Conservation (phyloP, 2,329 filamentous ascomycete species). For the Fusarium brachygibbosum region DNA sequence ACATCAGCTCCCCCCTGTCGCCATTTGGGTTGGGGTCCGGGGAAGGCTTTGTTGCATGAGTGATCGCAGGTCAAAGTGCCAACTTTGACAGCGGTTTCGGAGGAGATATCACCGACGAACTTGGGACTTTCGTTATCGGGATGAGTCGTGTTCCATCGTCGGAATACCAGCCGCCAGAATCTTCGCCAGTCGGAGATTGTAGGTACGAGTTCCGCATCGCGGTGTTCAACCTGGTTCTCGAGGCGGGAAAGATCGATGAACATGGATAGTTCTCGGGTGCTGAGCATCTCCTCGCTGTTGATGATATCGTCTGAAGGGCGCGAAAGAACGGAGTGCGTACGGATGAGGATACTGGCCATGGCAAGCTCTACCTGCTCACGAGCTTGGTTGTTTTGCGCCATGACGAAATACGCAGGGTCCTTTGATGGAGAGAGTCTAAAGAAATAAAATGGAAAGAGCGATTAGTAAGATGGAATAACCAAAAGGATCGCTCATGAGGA, state of each 20-base stretch:
- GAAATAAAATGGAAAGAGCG: neutral
- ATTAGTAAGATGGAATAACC: neutral
- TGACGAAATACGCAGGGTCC: neutral
- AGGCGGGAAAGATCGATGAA: conserved; percentile 1
- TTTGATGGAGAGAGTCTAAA: neutral
- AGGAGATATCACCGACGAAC: neutral
- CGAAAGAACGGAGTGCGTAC: neutral
- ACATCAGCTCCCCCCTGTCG: neutral
- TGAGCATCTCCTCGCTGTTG: neutral
- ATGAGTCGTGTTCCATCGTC: conserved; percentile 5
- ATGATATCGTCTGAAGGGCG: neutral
- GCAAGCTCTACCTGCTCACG: neutral
- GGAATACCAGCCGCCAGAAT: conserved; percentile 7
- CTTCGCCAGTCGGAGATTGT: neutral
- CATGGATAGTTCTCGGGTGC: neutral
- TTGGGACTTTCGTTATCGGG: neutral
- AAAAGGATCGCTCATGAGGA: neutral
- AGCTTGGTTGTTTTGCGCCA: neutral
- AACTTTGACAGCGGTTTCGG: neutral
- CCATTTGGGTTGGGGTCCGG: conserved; percentile 1
- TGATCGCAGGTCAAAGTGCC: neutral
- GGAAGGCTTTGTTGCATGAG: neutral
- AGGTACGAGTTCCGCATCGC: neutral
- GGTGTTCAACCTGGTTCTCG: neutral
- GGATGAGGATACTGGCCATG: neutral